Evolutionary conservation across 306 rosid genomes (phyloP).

Genomic region (Vigna nakashimae): DNA sequence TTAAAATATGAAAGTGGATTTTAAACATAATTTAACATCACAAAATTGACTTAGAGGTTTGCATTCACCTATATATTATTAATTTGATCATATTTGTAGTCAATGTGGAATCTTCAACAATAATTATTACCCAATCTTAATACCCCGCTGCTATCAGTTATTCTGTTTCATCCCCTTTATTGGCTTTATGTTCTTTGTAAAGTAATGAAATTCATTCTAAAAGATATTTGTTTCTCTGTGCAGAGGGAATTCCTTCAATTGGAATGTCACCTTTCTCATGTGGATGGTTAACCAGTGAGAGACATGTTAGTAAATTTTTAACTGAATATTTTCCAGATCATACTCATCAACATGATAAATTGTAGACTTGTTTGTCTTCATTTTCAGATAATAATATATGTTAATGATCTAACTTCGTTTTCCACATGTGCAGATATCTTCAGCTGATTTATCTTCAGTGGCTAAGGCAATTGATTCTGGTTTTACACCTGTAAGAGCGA

Average conservation of each 20-base stretch:
- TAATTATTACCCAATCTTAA: constrained; percentile 21
- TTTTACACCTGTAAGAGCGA: constrained; percentile 77
- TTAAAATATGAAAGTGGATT: too few species aligned
- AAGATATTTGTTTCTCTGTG: constrained; percentile 44
- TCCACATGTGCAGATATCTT: constrained; percentile 63
- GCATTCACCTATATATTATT: too few species aligned
- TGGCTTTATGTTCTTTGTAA: constrained; percentile 11
- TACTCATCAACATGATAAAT: constrained; percentile 22
- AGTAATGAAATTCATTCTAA: constrained; percentile 20
- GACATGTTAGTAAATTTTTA: constrained; percentile 61
- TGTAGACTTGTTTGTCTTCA: constrained; percentile 13
- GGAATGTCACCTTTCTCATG: constrained; percentile 95
- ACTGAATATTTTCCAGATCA: constrained; percentile 32
- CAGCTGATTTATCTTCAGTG: constrained; percentile 73
- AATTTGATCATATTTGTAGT: too few species aligned
- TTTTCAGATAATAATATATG: constrained; percentile 24
- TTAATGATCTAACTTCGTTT: constrained; percentile 38
- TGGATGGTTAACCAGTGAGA: constrained; percentile 83
- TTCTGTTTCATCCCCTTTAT: background rate
- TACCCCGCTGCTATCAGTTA: constrained; percentile 34
- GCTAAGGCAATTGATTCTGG: constrained; percentile 79
- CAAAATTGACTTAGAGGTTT: too few species aligned
- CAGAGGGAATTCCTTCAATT: constrained; percentile 93
- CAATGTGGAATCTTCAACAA: background rate
- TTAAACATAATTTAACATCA: too few species aligned